phyloP scores from a whole-genome alignment of 345 rosid species.

The Abelmoschus esculentus region DNA sequence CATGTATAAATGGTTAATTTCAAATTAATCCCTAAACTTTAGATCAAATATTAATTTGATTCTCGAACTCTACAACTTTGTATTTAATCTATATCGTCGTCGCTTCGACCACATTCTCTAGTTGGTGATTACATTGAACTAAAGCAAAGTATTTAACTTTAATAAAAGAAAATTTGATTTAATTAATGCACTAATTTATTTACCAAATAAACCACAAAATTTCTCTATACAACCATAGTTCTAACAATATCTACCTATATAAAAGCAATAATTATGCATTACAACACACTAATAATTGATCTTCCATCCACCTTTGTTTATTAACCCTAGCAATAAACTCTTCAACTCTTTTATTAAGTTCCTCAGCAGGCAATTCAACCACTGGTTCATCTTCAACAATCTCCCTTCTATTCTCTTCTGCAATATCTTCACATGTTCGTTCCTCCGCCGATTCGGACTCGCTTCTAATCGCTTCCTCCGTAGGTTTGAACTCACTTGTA shows the following conservation, averaged over 20 bases:
- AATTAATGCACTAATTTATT: background rate
- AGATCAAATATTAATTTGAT: too few relatives aligned
- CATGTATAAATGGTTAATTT: too few relatives aligned
- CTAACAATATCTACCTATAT: background rate
- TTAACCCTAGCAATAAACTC: conserved; percentile 64
- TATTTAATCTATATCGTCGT: too few relatives aligned
- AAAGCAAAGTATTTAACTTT: too few relatives aligned
- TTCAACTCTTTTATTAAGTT: conserved; percentile 44
- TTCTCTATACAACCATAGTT: background rate
- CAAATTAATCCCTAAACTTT: too few relatives aligned
- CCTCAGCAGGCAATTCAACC: conserved; percentile 31
- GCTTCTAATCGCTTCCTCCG: background rate
- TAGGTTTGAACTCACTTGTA: too few relatives aligned
- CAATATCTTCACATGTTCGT: background rate
- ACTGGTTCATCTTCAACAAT: conserved; percentile 20
- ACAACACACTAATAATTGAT: conserved; percentile 12
- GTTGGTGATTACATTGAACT: too few relatives aligned
- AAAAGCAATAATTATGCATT: background rate
- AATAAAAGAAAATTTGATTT: too few relatives aligned
- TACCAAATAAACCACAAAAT: background rate
- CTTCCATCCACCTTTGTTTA: conserved; percentile 50
- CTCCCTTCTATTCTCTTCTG: background rate
- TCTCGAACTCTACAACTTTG: too few relatives aligned
- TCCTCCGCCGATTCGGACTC: conserved; percentile 20
- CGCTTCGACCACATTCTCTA: too few relatives aligned